These are phyloP conservation scores for Acanthamoeba triangularis DNA, from an alignment of 208 protist genomes.

Conservation along the genomic window DNA sequence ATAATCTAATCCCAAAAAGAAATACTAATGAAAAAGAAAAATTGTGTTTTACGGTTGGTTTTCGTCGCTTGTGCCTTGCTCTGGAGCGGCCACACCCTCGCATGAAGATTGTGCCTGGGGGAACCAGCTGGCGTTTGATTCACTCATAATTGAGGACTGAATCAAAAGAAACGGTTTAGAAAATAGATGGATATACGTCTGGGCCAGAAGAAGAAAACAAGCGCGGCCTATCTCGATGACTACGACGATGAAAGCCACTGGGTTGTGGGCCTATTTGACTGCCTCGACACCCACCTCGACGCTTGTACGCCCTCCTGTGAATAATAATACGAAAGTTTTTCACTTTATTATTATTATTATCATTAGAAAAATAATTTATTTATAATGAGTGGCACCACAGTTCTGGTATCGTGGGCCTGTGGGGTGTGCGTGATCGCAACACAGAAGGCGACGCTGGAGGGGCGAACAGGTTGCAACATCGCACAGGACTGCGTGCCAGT, in stretches of 20 bases:
- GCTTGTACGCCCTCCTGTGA: neutral
- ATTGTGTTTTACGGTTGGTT: neutral
- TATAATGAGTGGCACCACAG: neutral
- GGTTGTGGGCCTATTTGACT: conserved; percentile 5
- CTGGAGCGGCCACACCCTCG: no score
- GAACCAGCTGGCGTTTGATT: no score
- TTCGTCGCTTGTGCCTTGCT: no score
- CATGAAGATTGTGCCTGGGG: no score
- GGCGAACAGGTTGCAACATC: neutral
- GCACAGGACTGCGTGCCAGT: neutral
- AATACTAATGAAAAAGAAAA: neutral
- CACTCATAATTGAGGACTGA: no score
- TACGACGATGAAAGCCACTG: neutral
- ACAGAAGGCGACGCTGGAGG: conserved; percentile 12
- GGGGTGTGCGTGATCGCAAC: neutral
- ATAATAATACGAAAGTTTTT: no score
- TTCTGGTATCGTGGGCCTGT: neutral
- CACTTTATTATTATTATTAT: neutral
- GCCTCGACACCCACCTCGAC: neutral
- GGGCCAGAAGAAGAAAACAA: no score
- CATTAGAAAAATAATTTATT: neutral
- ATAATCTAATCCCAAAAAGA: neutral
- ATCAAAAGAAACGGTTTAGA: no score
- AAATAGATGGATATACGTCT: neutral
- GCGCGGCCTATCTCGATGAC: neutral